phyloP scores from a whole-genome alignment of 148 eudicot species.

The Rhododendron molle region DNA sequence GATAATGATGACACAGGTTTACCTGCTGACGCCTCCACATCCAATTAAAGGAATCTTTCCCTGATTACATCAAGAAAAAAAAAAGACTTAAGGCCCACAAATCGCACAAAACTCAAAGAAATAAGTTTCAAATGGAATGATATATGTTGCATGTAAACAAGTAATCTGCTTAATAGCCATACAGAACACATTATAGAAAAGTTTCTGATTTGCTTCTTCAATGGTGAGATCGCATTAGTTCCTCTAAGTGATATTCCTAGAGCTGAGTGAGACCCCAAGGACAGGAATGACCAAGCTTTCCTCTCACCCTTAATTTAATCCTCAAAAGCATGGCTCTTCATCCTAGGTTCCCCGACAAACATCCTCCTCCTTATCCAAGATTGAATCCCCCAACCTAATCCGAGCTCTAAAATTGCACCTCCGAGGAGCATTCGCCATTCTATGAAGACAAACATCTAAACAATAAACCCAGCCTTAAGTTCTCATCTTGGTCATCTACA shows the following conservation, averaged over 20 bases:
- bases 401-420: too few relatives aligned
- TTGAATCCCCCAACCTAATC: too few relatives aligned
- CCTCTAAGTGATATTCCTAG: neutral
- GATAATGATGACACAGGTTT: slow-evolving; percentile 11
- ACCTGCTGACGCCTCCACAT: slow-evolving; percentile 96
- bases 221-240: neutral
- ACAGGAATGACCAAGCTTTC: neutral
- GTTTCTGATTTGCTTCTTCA: neutral
- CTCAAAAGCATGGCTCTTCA: too few relatives aligned
- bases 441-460: too few relatives aligned
- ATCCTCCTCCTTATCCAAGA: too few relatives aligned
- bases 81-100: neutral
- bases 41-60: slow-evolving; percentile 92
- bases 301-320: neutral
- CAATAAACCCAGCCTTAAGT: neutral
- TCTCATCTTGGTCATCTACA: neutral
- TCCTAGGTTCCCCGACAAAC: too few relatives aligned
- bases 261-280: neutral
- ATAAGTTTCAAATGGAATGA: neutral
- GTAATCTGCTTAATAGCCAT: neutral
- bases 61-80: slow-evolving; percentile 28
- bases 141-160: neutral
- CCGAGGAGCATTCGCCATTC: too few relatives aligned
- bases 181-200: neutral
- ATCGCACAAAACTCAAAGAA: neutral